Evolutionary conservation across 1,284 basidiomycete species (phyloP), one percentile per base, ranked within the genome.

Genomic region (Leucoagaricus sp.): DNA sequence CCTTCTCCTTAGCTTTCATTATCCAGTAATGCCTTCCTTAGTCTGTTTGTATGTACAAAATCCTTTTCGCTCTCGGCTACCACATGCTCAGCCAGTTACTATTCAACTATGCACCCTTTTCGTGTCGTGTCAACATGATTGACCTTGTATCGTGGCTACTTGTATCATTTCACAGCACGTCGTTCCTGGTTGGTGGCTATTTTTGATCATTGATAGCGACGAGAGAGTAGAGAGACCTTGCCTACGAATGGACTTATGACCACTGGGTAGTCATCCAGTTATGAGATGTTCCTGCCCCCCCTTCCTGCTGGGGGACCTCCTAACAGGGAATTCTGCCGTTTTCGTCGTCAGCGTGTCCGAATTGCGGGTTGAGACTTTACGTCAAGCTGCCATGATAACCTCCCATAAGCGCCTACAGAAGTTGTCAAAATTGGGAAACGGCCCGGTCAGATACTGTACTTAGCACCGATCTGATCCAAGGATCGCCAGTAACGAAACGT

Each of bases 111-210:
- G 6, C 40, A 21, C 48, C 26, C 9, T 19, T 29, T 4, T n/a
- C n/a, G 6, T 52, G 2, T 41, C 26, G 17, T 21, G 50, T 28
- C 40, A 29, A 19, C 26, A 41, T 31, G n/a, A 13, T 38, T 21
- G 6, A 38, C 13, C 36, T 33, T 52, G 50, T 52, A 52, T 44
- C 50, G 50, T 52, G 44, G 50, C 31, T 42, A 52, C 50, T n/a
- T 31, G 28, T 41, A 52, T 52, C 40, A 52, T 25, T 31, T 31
- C 36, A 52, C 17, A n/a, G 25, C 50, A 25, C 34, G 3, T 17
- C 40, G 49, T 52, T 45, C 50, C 50, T 52, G 50, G 29, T 44
- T n/a, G 5, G 10, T 21, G 10, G 29, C 21, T 44, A 52, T 52
- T 44, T 49, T 26, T 31, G 19, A 28, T 19, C 25, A 17, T 38